Conservation (phyloP, 2,329 filamentous ascomycete species). For the Pochonia chlamydosporia region DNA sequence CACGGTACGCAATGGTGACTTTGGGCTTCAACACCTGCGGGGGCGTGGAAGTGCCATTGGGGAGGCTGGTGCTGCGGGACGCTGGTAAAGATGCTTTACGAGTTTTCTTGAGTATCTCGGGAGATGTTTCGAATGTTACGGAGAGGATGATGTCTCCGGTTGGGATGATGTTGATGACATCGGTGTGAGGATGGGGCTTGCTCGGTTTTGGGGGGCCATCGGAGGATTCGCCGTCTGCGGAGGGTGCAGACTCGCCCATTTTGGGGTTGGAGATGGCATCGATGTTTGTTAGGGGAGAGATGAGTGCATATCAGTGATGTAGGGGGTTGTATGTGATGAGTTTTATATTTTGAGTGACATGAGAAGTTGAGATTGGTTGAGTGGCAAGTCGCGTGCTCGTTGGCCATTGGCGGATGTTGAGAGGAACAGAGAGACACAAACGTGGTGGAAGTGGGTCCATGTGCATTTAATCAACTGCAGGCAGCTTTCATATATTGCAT, state of each 20-base stretch:
- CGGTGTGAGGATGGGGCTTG: not conserved
- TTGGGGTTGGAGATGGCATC: constrained; percentile 2
- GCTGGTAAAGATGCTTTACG: constrained; percentile 31
- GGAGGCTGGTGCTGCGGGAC: constrained; percentile 21
- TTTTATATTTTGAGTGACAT: not conserved
- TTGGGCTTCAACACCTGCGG: constrained; percentile 25
- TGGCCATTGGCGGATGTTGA: not conserved
- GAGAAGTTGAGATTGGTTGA: not conserved
- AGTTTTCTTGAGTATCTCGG: constrained; percentile 40
- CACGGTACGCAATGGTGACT: constrained; percentile 49
- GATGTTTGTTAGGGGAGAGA: constrained; percentile 5
- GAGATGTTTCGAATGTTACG: constrained; percentile 58
- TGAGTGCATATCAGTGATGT: not conserved
- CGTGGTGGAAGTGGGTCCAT: not conserved
- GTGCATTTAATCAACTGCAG: no score
- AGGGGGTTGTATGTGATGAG: not conserved
- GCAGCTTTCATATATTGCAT: no score
- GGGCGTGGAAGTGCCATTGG: constrained; percentile 10
- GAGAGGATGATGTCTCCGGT: constrained; percentile 62
- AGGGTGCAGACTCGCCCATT: constrained; percentile 12
- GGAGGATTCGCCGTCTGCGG: constrained; percentile 8
- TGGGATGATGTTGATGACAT: constrained; percentile 44
- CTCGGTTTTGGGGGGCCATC: not conserved
- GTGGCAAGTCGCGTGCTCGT: not conserved
- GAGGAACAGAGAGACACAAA: not conserved